Base-by-base conservation (phyloP, 2,329 filamentous ascomycete species). In the Amylocarpus encephaloides region DNA sequence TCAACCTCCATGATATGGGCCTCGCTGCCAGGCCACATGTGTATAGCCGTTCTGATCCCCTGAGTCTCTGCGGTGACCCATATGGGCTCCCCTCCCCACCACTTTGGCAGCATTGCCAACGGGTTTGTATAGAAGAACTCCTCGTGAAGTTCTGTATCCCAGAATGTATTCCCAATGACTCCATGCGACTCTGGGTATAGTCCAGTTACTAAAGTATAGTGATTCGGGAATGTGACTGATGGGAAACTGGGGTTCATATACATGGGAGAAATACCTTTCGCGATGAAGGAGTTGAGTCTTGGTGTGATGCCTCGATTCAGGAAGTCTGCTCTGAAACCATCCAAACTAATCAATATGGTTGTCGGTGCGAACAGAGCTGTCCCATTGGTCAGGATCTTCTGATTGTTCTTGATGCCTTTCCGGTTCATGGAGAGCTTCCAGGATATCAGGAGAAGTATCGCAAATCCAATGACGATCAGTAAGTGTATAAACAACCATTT, bases 21-120 rank as follows among this genome's bases (percentile, higher is more conserved):
- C 70, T 98, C 93, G 39, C 88, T 94, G 2, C 93, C 93, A 1
- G 93, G 93, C 93, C 93, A 98, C 93, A 98, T 98, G 67, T 98
- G 93, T 22, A 98, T 82, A 1, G 89, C 93, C 29, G 84, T 82
- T 50, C 80, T 79, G 30, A 94, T 74, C 5, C 86, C 86, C 59
- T 89, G 85, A 50, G 79, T 80, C 71, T 97, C 93, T 5, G 92
- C 92, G 1, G 92, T 94, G 22, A 86, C 85, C 93, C 93, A 98
- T 29, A 98, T 75, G 0, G 93, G 93, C 66, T 97, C 90, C 2
- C 90, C 93, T 36, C 79, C 83, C 92, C 93, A 98, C 92, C 93
- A 98, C 65, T 92, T 88, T 1, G 87, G 74, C 58, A 92, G 81
- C 69, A 95, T 79, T 57, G 88, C 77, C 1, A 73, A 66, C 0